A percentile compares a stretch with the other conserved stretches of the same genome.
Evolutionary conservation across 345 rosid species (phyloP).

Genomic region (Draba incana): DNA sequence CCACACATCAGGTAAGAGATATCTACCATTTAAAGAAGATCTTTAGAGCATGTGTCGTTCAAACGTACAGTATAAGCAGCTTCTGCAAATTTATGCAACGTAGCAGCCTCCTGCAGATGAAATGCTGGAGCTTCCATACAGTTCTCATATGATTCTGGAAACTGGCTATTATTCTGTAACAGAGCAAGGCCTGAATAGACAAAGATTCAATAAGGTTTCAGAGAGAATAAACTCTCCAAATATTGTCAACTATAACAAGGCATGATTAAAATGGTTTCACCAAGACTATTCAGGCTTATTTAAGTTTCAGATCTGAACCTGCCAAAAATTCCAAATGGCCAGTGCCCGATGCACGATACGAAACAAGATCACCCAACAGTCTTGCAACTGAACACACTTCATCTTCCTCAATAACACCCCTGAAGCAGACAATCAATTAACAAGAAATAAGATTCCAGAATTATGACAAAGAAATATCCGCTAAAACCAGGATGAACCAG

Average conservation of each 20-base stretch:
- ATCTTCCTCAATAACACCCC: conserved; percentile 75
- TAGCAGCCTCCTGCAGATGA: conserved; percentile 61
- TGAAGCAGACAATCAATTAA: conserved; percentile 41
- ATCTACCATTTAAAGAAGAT: background rate
- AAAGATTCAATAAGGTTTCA: conserved; percentile 23
- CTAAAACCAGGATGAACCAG: background rate
- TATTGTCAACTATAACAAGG: conserved; percentile 6
- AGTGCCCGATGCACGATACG: conserved; percentile 91
- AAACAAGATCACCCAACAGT: conserved; percentile 85
- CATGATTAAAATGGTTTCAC: background rate
- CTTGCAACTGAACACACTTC: conserved; percentile 87
- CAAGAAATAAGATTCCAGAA: conserved; percentile 1
- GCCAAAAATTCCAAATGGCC: conserved; percentile 93
- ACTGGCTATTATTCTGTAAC: conserved; percentile 58
- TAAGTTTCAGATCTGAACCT: conserved; percentile 48
- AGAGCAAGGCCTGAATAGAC: conserved; percentile 79
- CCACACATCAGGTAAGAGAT: conserved; percentile 23
- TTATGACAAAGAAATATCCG: background rate
- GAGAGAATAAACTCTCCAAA: conserved; percentile 7
- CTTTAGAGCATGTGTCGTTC: background rate
- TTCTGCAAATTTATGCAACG: conserved; percentile 84
- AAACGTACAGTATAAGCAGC: conserved; percentile 85
- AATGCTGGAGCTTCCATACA: conserved; percentile 63
- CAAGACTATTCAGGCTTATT: background rate
- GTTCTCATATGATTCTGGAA: conserved; percentile 49